These are phyloP conservation scores for Exophiala viscosa DNA, from an alignment of 2,329 filamentous ascomycete species.

Conservation along the genomic window DNA sequence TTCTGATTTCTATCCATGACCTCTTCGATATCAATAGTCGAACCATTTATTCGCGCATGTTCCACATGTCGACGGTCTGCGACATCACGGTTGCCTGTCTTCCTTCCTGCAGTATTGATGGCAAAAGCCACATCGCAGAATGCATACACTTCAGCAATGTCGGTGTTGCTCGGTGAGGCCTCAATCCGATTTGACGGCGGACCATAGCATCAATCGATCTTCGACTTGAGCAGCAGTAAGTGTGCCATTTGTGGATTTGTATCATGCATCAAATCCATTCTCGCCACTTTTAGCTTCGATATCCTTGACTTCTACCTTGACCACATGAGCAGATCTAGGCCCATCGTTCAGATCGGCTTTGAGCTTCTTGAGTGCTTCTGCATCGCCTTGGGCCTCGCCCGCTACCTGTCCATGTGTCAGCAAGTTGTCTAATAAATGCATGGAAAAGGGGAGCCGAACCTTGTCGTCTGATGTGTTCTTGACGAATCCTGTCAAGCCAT, in stretches of 20 bases:
- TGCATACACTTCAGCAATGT: too few relatives aligned
- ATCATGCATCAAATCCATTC: slow-evolving; percentile 21
- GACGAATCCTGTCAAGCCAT: slow-evolving; percentile 48
- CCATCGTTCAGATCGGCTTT: slow-evolving; percentile 72
- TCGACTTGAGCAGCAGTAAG: too few relatives aligned
- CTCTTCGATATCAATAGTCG: background rate
- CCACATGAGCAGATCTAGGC: slow-evolving; percentile 68
- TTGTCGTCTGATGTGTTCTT: slow-evolving; percentile 46
- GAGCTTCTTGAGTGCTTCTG: slow-evolving; percentile 63
- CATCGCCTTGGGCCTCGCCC: slow-evolving; percentile 79
- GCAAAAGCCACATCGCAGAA: too few relatives aligned
- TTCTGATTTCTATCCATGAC: background rate
- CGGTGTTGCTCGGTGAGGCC: too few relatives aligned
- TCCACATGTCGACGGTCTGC: background rate
- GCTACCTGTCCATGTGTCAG: slow-evolving; percentile 60
- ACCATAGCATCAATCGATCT: too few relatives aligned
- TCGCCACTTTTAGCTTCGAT: slow-evolving; percentile 66
- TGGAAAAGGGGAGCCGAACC: slow-evolving; percentile 29
- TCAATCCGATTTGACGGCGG: too few relatives aligned
- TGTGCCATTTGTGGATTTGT: background rate
- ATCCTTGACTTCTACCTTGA: slow-evolving; percentile 66
- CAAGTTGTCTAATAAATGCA: background rate
- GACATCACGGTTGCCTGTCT: background rate
- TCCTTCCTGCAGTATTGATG: background rate
- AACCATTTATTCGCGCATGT: background rate